Conservation (phyloP, 257 asterid genomes). For the Lycium barbarum region DNA sequence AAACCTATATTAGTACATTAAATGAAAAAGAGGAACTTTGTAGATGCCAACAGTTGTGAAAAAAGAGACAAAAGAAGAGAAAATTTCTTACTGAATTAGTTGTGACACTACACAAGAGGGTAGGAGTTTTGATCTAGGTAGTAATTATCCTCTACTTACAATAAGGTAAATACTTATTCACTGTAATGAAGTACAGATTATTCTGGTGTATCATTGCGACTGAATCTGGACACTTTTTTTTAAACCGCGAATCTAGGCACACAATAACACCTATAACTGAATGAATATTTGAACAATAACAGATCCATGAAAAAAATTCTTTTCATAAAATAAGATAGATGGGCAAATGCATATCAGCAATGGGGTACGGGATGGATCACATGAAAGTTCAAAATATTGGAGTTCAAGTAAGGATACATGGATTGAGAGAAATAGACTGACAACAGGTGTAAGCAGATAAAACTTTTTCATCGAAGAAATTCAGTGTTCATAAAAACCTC, state of each 20-base stretch:
- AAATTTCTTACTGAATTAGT: neutral
- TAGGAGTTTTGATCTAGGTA: conserved; percentile 1
- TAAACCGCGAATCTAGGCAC: neutral
- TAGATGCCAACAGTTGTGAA: neutral
- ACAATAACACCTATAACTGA: conserved; percentile 1
- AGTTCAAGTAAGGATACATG: neutral
- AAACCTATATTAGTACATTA: conserved; percentile 59
- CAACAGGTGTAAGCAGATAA: neutral
- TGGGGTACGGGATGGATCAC: neutral
- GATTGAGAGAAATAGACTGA: conserved; percentile 3
- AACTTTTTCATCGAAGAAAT: neutral
- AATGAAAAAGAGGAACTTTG: conserved; percentile 16
- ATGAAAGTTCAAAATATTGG: neutral
- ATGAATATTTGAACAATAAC: neutral
- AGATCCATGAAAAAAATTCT: neutral
- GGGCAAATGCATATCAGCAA: neutral
- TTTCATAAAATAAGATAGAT: neutral
- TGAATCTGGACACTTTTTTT: neutral
- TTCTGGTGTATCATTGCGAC: neutral
- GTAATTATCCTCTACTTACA: neutral
- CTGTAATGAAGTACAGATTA: neutral
- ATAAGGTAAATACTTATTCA: neutral
- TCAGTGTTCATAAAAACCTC: neutral
- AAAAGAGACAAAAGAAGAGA: neutral
- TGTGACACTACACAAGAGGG: conserved; percentile 21